Conservation (phyloP, 169 alveolate species). For the Eimeria falciformis region DNA sequence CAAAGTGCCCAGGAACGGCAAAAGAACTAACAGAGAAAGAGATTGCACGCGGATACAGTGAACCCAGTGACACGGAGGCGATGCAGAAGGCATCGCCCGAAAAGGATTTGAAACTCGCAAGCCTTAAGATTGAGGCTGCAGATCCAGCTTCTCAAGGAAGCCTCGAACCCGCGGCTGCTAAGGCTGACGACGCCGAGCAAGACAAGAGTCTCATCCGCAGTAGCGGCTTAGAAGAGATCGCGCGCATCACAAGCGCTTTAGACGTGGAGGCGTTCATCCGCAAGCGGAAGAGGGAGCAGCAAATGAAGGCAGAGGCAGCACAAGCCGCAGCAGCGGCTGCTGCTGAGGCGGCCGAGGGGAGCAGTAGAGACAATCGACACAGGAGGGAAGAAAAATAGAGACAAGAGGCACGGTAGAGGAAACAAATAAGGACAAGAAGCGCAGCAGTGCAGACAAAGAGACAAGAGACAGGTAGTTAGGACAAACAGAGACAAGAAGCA, state of each 20-base stretch:
- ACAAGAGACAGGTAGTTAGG: not conserved
- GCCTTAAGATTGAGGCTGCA: not conserved
- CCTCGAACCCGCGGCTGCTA: not conserved
- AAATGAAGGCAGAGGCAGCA: constrained; percentile 24
- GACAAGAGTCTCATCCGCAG: not conserved
- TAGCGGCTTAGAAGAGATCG: constrained; percentile 53
- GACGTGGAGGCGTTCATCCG: constrained; percentile 40
- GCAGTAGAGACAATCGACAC: too few relatives aligned
- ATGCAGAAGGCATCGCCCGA: not conserved
- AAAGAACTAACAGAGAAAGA: not conserved
- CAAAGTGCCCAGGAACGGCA: not conserved
- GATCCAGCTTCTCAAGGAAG: not conserved
- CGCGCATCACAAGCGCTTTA: not conserved
- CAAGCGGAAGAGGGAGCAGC: constrained; percentile 58
- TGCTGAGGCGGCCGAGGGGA: constrained; percentile 43
- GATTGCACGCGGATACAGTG: not conserved
- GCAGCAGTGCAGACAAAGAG: not conserved
- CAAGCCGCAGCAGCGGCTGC: constrained; percentile 67
- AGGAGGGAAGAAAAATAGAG: not conserved
- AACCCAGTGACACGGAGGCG: not conserved
- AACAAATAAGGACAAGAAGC: not conserved
- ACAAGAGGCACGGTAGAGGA: not conserved
- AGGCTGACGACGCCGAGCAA: not conserved
- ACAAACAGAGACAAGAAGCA: not conserved
- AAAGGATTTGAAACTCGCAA: too few relatives aligned